A percentile compares a stretch with the other conserved stretches of the same genome.
phyloP scores from a whole-genome alignment of 257 asterid species.

The Salvia splendens region DNA sequence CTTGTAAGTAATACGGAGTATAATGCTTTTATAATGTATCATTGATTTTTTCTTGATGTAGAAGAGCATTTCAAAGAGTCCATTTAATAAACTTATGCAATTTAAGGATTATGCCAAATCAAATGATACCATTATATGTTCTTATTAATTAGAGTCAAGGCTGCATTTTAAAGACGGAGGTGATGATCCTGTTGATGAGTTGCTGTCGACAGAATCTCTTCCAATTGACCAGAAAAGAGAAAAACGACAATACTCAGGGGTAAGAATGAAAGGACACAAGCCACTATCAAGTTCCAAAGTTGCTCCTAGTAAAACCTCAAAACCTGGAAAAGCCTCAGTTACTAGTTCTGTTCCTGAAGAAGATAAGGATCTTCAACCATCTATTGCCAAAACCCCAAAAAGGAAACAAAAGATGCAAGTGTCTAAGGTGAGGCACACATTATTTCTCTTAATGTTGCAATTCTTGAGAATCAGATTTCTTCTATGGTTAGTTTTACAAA shows the following conservation, averaged over 20 bases:
- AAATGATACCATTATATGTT: slow-evolving; percentile 12
- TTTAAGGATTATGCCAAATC: slow-evolving; percentile 2
- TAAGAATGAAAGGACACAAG: slow-evolving; percentile 52
- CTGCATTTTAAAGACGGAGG: slow-evolving; percentile 43
- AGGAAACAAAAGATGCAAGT: slow-evolving; percentile 51
- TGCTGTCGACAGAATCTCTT: slow-evolving; percentile 49
- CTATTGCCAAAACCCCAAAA: slow-evolving; percentile 45
- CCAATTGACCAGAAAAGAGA: slow-evolving; percentile 47
- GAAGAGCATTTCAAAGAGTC: not conserved
- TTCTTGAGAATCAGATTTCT: slow-evolving; percentile 22
- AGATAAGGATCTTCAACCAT: slow-evolving; percentile 44
- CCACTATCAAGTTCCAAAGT: slow-evolving; percentile 48
- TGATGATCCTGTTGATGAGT: slow-evolving; percentile 62
- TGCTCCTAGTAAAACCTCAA: slow-evolving; percentile 50
- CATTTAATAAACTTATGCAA: slow-evolving; percentile 18
- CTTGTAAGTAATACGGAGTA: slow-evolving; percentile 8
- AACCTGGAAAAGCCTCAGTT: slow-evolving; percentile 52
- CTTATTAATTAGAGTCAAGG: slow-evolving; percentile 39
- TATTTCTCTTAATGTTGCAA: slow-evolving; percentile 22
- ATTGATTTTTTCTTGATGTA: not conserved
- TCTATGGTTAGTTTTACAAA: slow-evolving; percentile 9
- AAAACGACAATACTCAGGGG: slow-evolving; percentile 49
- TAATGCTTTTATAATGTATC: slow-evolving; percentile 14
- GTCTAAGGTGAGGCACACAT: slow-evolving; percentile 51
- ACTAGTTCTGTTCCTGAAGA: slow-evolving; percentile 48